Percentiles rank a stretch among this genome's conserved stretches.
These are phyloP conservation scores for Sambucus nigra DNA, from an alignment of 129 eudicot genomes.

Conservation along the genomic window DNA sequence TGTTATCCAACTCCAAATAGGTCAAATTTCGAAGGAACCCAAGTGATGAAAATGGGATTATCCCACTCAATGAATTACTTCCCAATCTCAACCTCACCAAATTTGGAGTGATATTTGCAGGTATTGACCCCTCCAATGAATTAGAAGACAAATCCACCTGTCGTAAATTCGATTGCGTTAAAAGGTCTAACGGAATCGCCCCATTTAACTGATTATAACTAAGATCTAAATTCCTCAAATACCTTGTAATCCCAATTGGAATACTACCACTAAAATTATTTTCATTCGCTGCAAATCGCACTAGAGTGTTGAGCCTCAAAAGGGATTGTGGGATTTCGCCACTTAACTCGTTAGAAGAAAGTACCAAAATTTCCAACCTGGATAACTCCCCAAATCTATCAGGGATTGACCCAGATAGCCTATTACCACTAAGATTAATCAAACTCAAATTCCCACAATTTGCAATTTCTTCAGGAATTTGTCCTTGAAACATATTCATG, in stretches of 20 bases:
- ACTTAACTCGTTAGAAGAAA: conserved; percentile 41
- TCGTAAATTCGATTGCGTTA: conserved; percentile 40
- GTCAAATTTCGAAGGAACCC: conserved; percentile 23
- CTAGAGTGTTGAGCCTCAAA: conserved; percentile 20
- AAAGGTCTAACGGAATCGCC: conserved; percentile 43
- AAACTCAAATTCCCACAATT: conserved; percentile 34
- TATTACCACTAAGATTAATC: conserved; percentile 51
- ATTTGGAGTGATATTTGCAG: conserved; percentile 25
- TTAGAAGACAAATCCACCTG: conserved; percentile 56
- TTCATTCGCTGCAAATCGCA: conserved; percentile 67
- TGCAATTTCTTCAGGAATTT: conserved; percentile 34
- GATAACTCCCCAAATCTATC: conserved; percentile 25
- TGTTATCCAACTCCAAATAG: conserved; percentile 58
- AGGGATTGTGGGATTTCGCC: conserved; percentile 51
- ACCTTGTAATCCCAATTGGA: conserved; percentile 40
- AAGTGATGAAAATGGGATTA: conserved; percentile 30
- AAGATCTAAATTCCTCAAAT: conserved; percentile 44
- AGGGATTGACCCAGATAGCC: conserved; percentile 42
- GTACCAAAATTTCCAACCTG: conserved; percentile 33
- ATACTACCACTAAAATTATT: conserved; percentile 47
- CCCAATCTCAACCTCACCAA: conserved; percentile 66
- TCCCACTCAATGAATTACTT: conserved; percentile 38
- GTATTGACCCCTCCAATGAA: conserved; percentile 39
- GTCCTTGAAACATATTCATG: conserved; percentile 22
- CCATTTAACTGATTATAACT: conserved; percentile 62